Evolutionary conservation across 768 basidiomycete species (phyloP).

Genomic region (Trametes elegans): DNA sequence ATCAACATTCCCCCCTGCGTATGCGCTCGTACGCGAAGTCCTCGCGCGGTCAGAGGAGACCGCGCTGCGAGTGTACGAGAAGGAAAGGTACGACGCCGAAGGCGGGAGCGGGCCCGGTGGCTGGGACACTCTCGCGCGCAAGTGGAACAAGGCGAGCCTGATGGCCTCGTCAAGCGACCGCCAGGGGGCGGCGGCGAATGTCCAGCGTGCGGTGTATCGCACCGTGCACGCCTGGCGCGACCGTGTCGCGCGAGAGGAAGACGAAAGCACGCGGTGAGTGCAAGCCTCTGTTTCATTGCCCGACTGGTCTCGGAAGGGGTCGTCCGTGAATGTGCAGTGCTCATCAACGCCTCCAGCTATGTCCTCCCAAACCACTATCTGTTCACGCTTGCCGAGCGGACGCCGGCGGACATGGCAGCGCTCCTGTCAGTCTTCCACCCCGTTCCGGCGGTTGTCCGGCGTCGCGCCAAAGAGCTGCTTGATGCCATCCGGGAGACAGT

Average conservation of each 20-base stretch:
- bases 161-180: conserved; percentile 34
- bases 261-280: conserved; percentile 77
- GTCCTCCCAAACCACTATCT: conserved; percentile 74
- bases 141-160: conserved; percentile 74
- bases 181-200: conserved; percentile 35
- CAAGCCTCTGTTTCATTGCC: not conserved
- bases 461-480: conserved; percentile 61
- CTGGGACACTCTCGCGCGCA: conserved; percentile 75
- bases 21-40: conserved; percentile 56
- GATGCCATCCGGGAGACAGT: conserved; percentile 56
- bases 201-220: conserved; percentile 64
- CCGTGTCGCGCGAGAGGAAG: conserved; percentile 70
- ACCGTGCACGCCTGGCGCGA: conserved; percentile 85
- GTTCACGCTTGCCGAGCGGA: conserved; percentile 69
- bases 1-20: conserved; percentile 23
- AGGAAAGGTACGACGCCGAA: conserved; percentile 66
- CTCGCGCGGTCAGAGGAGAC: conserved; percentile 76
- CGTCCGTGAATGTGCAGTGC: not conserved
- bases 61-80: conserved; percentile 65
- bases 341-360: conserved; percentile 44
- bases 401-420: conserved; percentile 62
- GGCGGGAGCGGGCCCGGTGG: conserved; percentile 65
- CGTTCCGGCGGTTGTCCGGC: conserved; percentile 62
- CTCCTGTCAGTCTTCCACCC: conserved; percentile 59
- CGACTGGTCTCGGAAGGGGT: not conserved